Evolutionary conservation across 2,329 filamentous ascomycete species (phyloP).

Genomic region (Penicillium occitanis): DNA sequence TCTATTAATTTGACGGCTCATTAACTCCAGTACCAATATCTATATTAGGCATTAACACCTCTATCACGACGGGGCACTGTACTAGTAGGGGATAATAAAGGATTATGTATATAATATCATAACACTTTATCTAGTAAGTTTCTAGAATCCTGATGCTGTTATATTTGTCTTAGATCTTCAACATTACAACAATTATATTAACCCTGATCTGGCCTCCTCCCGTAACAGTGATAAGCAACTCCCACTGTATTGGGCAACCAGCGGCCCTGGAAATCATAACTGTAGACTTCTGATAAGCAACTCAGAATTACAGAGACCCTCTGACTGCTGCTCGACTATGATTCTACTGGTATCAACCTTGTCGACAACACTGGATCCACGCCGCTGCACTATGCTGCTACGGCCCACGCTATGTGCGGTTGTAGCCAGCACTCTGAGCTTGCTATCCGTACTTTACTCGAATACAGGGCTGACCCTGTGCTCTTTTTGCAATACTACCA

Average conservation of each 20-base stretch:
- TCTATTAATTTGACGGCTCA: background rate
- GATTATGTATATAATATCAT: background rate
- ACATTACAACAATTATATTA: background rate
- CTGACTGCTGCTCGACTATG: background rate
- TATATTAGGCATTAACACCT: background rate
- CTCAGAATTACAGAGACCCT: slow-evolving; percentile 1
- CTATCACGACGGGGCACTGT: background rate
- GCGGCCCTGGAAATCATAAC: background rate
- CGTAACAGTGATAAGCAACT: background rate
- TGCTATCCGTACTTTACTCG: background rate
- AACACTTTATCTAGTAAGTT: background rate
- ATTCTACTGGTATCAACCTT: background rate
- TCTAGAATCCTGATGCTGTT: slow-evolving; percentile 4
- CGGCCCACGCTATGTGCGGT: background rate
- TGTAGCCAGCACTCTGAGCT: background rate
- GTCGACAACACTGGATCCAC: background rate
- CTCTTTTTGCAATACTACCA: too few species aligned
- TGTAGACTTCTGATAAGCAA: slow-evolving; percentile 1
- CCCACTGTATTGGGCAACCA: slow-evolving; percentile 1
- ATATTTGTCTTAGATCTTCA: background rate
- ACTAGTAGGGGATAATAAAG: background rate
- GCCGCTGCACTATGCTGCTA: slow-evolving; percentile 1
- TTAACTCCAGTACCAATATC: background rate
- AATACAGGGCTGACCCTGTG: background rate
- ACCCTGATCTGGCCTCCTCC: background rate